Base-by-base conservation (phyloP, 1,284 basidiomycete species). In the Cryptococcus jaspeensis region DNA sequence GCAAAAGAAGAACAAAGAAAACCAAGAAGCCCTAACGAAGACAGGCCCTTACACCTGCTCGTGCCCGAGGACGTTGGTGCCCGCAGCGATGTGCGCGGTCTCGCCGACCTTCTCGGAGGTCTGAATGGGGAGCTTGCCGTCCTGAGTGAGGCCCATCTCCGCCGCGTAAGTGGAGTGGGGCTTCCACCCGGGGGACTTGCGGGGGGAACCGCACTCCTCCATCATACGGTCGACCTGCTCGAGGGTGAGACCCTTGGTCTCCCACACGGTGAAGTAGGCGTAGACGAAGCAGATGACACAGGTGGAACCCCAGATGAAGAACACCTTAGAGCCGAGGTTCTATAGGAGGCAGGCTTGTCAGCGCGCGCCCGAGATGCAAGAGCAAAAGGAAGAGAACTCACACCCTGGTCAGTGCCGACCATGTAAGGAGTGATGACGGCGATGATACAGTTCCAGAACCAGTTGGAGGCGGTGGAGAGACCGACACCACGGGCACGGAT, bases 221-320 rank as follows among this genome's bases (percentile, higher is more conserved):
- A 75, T 73, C 72, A 76, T 74, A 20, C 66, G 63, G 66, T 76
- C 73, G 54, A 75, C 71, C 61, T 76, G 72, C 63, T 75, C 73
- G 23, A 76, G 67, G 3, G 74, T 73, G 11, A 76, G 65, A 52
- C 72, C 70, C 45, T 46, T 46, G 23, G 45, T 46, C 45, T 46
- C 47, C 67, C 71, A 75, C 51, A 92, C 79, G 76, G 84, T 84
- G 82, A 90, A 85, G 81, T 86, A 89, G 16, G 87, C 84, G 81
- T 90, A 91, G 67, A 90, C 57, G 73, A 86, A 75, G 74, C 84
- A 86, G 70, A 83, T 82, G 56, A 81, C 71, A 74, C 87, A 89
- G n/a, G 85, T 86, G 53, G 85, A 80, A 56, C 89, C 89, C 90
- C 91, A 92, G 75, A 94, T 82, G 82, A 91, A 94, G 85, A 92